Evolutionary conservation across 139 green algal genomes (phyloP), one percentile per base, ranked within the genome.

Genomic region (Chlamydomonas urium): DNA sequence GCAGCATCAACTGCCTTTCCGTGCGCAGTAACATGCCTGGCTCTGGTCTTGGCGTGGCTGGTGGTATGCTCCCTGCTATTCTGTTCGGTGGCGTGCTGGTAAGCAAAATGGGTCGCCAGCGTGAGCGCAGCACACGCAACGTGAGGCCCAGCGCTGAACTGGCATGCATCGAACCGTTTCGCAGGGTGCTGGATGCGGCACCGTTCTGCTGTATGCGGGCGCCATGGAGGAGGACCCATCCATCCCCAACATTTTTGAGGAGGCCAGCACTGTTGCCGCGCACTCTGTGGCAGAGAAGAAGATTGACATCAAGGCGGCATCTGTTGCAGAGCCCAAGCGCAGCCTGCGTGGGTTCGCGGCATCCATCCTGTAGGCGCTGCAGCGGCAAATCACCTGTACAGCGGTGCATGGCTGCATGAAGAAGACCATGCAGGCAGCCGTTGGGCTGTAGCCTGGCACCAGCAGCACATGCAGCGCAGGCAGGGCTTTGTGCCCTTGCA

Each of bases 31-130:
- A 24, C 42, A 63, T 63, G 53, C 19, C 10, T 36, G 53, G 53
- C 10, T 34, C 17, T 63, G 53, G 53, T 34, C 29, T 34, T 63
- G 53, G 53, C 21, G 60, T 68, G 24, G 60, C 60, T 29, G 60
- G 17, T 29, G 60, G 60, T 68, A 14, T 68, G 8, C 60, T 68
- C 8, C 60, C 60, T 68, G 60, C 60, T 19, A 68, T 68, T 26
- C 33, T 68, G 8, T 68, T 68, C 33, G 60, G 60, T 45, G 60
- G 60, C 19, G 60, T 68, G 5, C 60, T 68, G 60, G 60, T 68
- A 47, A n/a, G 60, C 38, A 29, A 62, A 24, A 14, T 8, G 42
- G 14, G 42, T 8, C 42, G 42, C 10, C 10, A 50, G 8, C 8
- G 10, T 50, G 42, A 50, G n/a, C n/a, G n/a, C n/a, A n/a, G n/a